Conservation (phyloP, 257 asterid species). For the Solanum sejunctum region DNA sequence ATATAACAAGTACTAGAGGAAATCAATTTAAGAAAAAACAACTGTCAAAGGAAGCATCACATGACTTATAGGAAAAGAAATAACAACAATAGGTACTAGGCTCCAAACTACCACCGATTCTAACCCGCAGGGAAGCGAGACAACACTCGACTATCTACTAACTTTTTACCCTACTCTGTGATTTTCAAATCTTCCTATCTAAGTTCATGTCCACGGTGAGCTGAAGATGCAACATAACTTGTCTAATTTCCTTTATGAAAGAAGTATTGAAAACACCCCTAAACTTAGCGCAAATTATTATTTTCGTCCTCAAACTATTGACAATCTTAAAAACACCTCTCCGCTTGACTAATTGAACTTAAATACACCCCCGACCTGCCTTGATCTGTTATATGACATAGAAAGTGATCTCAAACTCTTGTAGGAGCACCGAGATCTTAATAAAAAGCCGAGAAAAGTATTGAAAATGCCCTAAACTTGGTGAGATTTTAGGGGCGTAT, state of each 20-base stretch:
- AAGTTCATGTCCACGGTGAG: neutral
- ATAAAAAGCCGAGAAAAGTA: no score
- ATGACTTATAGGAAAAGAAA: neutral
- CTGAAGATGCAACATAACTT: neutral
- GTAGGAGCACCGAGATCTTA: no score
- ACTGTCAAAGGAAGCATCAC: neutral
- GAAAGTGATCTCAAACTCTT: no score
- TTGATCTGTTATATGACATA: no score
- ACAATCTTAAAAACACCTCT: no score
- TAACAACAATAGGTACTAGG: neutral
- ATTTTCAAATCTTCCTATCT: neutral
- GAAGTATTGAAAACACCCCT: no score
- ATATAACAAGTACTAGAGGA: neutral
- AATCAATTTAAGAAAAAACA: neutral
- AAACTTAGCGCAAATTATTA: no score
- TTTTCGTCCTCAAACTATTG: no score
- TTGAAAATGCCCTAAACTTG: no score
- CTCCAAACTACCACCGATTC: neutral
- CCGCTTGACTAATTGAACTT: no score
- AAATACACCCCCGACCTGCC: no score
- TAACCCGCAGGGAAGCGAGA: neutral
- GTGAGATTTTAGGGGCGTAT: no score
- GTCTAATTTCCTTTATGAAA: neutral
- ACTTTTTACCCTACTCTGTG: neutral
- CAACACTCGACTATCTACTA: neutral